These are phyloP conservation scores for Leptographium wingfieldii DNA, from an alignment of 2,329 filamentous ascomycete species.

Conservation along the genomic window DNA sequence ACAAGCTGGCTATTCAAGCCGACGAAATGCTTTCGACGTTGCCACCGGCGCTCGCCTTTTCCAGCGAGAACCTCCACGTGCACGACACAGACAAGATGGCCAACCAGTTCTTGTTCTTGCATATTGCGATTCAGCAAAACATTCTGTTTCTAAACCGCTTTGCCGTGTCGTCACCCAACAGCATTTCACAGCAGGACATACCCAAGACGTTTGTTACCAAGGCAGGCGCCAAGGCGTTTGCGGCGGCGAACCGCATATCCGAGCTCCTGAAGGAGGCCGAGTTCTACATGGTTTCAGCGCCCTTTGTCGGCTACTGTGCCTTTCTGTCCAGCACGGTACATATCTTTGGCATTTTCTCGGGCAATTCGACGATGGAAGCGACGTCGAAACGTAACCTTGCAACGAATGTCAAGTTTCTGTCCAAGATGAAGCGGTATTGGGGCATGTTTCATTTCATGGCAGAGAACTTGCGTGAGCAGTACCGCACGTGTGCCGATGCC, in stretches of 20 bases:
- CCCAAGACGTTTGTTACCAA: slow-evolving; percentile 67
- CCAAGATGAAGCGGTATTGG: slow-evolving; percentile 96
- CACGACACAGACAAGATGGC: slow-evolving; percentile 76
- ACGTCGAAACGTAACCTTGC: slow-evolving; percentile 73
- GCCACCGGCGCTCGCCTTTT: slow-evolving; percentile 62
- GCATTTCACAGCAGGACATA: slow-evolving; percentile 53
- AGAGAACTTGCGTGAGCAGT: slow-evolving; percentile 82
- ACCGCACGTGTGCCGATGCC: slow-evolving; percentile 74
- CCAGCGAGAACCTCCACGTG: slow-evolving; percentile 65
- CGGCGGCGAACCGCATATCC: slow-evolving; percentile 78
- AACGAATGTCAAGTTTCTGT: slow-evolving; percentile 79
- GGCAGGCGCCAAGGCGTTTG: slow-evolving; percentile 62
- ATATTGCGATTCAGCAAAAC: slow-evolving; percentile 82
- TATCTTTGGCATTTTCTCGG: slow-evolving; percentile 81
- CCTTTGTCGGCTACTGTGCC: slow-evolving; percentile 89
- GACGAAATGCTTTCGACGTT: slow-evolving; percentile 58
- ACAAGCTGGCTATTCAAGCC: slow-evolving; percentile 55
- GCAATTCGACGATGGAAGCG: slow-evolving; percentile 61
- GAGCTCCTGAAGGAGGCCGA: slow-evolving; percentile 70
- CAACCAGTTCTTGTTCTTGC: slow-evolving; percentile 86
- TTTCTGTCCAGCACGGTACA: slow-evolving; percentile 93
- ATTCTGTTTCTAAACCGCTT: slow-evolving; percentile 84
- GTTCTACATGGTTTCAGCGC: slow-evolving; percentile 69
- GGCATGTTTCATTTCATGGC: slow-evolving; percentile 97
- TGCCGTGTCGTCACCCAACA: slow-evolving; percentile 58